Conservation (phyloP, 2,329 filamentous ascomycete genomes). For the Neocatenulostroma microsporum region DNA sequence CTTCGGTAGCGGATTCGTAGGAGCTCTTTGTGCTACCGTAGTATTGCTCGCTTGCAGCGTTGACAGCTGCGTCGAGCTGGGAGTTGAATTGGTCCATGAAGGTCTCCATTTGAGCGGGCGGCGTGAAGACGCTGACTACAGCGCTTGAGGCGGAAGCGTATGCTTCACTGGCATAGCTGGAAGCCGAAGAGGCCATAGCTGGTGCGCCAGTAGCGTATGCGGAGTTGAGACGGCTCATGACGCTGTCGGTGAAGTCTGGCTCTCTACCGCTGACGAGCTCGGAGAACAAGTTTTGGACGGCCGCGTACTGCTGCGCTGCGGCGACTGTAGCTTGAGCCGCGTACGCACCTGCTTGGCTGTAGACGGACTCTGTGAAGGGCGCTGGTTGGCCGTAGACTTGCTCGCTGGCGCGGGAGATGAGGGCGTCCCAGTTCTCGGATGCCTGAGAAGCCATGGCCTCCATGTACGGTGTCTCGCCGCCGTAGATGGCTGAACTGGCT, state of each 20-base stretch:
- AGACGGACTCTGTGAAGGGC: slow-evolving; percentile 39
- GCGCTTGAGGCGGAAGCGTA: slow-evolving; percentile 42
- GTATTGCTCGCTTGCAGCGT: slow-evolving; percentile 50
- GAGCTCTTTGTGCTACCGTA: slow-evolving; percentile 51
- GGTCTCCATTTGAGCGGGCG: slow-evolving; percentile 50
- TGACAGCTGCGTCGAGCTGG: slow-evolving; percentile 52
- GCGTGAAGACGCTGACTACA: slow-evolving; percentile 46
- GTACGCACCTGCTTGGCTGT: slow-evolving; percentile 49
- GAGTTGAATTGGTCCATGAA: slow-evolving; percentile 51
- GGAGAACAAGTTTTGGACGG: slow-evolving; percentile 63
- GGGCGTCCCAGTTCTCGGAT: slow-evolving; percentile 55
- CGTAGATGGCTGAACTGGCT: slow-evolving; percentile 39
- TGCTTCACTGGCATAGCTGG: slow-evolving; percentile 44
- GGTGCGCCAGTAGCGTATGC: slow-evolving; percentile 63
- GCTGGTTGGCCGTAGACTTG: slow-evolving; percentile 62
- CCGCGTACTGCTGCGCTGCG: slow-evolving; percentile 57
- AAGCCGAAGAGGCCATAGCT: slow-evolving; percentile 42
- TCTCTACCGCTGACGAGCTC: slow-evolving; percentile 72
- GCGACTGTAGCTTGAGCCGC: slow-evolving; percentile 56
- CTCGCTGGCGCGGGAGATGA: slow-evolving; percentile 58
- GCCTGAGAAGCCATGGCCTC: slow-evolving; percentile 50
- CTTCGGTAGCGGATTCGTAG: slow-evolving; percentile 48
- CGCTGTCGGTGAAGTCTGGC: slow-evolving; percentile 71
- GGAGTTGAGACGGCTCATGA: slow-evolving; percentile 62
- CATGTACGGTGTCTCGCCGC: slow-evolving; percentile 43